phyloP scores from a whole-genome alignment of 129 eudicot species.

The Centella asiatica region DNA sequence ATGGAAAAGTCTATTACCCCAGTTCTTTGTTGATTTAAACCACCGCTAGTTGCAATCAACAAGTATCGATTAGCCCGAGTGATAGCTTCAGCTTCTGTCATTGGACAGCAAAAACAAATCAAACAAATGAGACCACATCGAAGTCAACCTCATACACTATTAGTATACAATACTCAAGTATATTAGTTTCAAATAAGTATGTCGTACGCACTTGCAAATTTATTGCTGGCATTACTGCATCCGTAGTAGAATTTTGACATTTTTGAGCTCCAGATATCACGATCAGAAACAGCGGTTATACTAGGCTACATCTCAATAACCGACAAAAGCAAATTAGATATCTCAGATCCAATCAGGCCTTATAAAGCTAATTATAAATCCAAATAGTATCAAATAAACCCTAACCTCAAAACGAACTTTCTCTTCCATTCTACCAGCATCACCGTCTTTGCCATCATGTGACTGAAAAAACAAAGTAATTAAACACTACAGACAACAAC shows the following conservation, averaged over 20 bases:
- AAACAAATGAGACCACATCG: neutral
- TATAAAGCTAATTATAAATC: neutral
- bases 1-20: constrained; percentile 41
- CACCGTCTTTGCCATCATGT: constrained; percentile 16
- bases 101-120: constrained; percentile 9
- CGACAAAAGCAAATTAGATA: constrained; percentile 18
- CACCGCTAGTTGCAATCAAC: constrained; percentile 85
- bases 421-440: constrained; percentile 18
- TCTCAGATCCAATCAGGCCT: constrained; percentile 42
- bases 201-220: constrained; percentile 75
- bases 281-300: constrained; percentile 42
- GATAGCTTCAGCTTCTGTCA: constrained; percentile 53
- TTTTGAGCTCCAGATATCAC: constrained; percentile 62
- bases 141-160: neutral
- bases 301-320: constrained; percentile 45
- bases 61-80: constrained; percentile 66
- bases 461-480: constrained; percentile 5
- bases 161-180: neutral
- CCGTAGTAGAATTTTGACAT: constrained; percentile 58
- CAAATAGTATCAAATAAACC: neutral
- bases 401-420: constrained; percentile 66
- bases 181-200: neutral
- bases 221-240: constrained; percentile 72
- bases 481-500: neutral
- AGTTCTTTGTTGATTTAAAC: constrained; percentile 91